A percentile compares a stretch with the other conserved stretches of the same genome.
phyloP scores from a whole-genome alignment of 257 asterid genomes.

The Perilla frutescens region DNA sequence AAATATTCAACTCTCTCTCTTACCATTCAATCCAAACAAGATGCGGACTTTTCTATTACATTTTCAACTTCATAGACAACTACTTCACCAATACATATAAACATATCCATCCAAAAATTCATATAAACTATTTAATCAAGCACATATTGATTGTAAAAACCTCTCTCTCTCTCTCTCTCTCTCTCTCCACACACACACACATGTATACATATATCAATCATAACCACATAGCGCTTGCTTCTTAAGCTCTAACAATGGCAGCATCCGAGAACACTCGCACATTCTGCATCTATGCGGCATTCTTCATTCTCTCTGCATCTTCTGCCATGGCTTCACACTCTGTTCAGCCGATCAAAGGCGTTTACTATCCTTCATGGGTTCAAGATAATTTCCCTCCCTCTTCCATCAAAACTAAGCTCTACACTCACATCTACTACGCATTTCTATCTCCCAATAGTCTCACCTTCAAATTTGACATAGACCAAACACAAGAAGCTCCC shows the following conservation, averaged over 20 bases:
- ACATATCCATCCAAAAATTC: conserved; percentile 30
- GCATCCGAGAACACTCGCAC: not conserved
- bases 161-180: too few species aligned
- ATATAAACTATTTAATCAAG: conserved; percentile 19
- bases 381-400: conserved; percentile 46
- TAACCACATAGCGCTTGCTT: not conserved
- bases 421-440: conserved; percentile 74
- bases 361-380: conserved; percentile 68
- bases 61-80: conserved; percentile 24
- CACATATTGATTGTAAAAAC: not conserved
- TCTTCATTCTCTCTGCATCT: conserved; percentile 31
- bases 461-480: conserved; percentile 57
- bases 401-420: conserved; percentile 55
- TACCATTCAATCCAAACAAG: conserved; percentile 17
- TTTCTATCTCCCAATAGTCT: conserved; percentile 57
- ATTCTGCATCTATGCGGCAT: conserved; percentile 27
- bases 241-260: conserved; percentile 41
- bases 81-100: conserved; percentile 17
- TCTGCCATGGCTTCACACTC: conserved; percentile 34
- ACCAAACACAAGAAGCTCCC: conserved; percentile 38
- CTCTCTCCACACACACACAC: not conserved
- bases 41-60: not conserved
- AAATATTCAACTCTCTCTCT: conserved; percentile 17
- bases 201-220: not conserved
- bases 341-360: conserved; percentile 56